Percentiles rank a stretch among this genome's conserved stretches.
Evolutionary conservation across 2,329 filamentous ascomycete species (phyloP).

Genomic region (Akanthomyces dipterigenus): DNA sequence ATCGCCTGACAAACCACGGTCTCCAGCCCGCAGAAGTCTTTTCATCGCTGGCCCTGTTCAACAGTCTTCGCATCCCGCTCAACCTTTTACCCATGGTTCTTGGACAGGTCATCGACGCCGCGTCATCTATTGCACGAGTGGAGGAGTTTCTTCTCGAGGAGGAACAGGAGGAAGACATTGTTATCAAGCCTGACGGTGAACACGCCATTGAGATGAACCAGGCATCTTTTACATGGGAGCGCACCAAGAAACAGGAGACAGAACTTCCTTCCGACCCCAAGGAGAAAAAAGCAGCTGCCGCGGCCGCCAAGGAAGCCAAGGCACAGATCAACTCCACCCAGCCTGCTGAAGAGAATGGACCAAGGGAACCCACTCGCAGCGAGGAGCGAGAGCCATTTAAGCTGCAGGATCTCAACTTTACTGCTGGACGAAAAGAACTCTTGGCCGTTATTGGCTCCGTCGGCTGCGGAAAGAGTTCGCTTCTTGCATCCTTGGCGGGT

Average conservation of each 20-base stretch:
- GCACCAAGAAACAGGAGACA: constrained; percentile 27
- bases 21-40: constrained; percentile 76
- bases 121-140: constrained; percentile 75
- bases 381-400: constrained; percentile 64
- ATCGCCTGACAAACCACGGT: constrained; percentile 56
- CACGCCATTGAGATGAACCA: constrained; percentile 64
- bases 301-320: constrained; percentile 39
- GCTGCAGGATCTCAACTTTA: constrained; percentile 60
- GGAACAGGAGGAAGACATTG: constrained; percentile 68
- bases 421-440: constrained; percentile 67
- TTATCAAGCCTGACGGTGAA: constrained; percentile 48
- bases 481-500: constrained; percentile 82
- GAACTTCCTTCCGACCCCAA: constrained; percentile 37
- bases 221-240: constrained; percentile 86
- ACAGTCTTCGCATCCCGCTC: constrained; percentile 80
- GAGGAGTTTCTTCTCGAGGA: constrained; percentile 84
- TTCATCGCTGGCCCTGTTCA: constrained; percentile 90
- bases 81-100: constrained; percentile 85
- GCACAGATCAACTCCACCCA: constrained; percentile 29
- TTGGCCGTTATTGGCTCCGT: constrained; percentile 84
- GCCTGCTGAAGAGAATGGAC: constrained; percentile 13
- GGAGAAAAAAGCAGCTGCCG: constrained; percentile 35
- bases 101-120: constrained; percentile 83
- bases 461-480: constrained; percentile 81
- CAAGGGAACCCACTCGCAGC: constrained; percentile 40